phyloP scores from a whole-genome alignment of 257 asterid species.

The Echium plantagineum region DNA sequence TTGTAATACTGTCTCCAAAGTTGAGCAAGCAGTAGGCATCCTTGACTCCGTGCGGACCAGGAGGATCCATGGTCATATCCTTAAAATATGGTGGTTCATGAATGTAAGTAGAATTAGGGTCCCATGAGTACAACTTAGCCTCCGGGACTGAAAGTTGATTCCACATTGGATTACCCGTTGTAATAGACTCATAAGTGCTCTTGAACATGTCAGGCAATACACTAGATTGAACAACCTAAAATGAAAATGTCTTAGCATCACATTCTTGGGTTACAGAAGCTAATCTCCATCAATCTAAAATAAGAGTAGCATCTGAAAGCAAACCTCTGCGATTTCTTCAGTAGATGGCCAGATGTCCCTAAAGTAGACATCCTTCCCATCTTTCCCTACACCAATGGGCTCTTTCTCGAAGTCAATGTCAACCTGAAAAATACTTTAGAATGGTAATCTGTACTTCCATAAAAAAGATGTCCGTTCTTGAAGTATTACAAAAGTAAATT shows the following conservation, averaged over 20 bases:
- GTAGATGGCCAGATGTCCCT: slow-evolving; percentile 20
- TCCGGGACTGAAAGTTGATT: slow-evolving; percentile 64
- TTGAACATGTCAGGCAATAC: slow-evolving; percentile 89
- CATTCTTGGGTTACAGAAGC: neutral
- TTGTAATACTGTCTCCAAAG: slow-evolving; percentile 87
- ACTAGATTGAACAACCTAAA: slow-evolving; percentile 77
- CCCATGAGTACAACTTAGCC: slow-evolving; percentile 74
- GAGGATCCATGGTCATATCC: slow-evolving; percentile 87
- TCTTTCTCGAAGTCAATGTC: no score
- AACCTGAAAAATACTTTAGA: slow-evolving; percentile 1
- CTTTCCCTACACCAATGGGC: no score
- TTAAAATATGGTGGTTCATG: slow-evolving; percentile 94
- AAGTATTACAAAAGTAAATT: no score
- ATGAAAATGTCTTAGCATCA: slow-evolving; percentile 6
- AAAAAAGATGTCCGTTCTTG: neutral
- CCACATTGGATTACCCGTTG: slow-evolving; percentile 86
- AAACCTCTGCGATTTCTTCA: slow-evolving; percentile 83
- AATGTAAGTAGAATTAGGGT: slow-evolving; percentile 71
- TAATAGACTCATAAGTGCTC: slow-evolving; percentile 80
- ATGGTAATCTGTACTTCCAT: neutral
- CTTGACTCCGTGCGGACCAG: slow-evolving; percentile 79
- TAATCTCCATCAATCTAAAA: neutral
- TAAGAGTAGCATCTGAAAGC: neutral
- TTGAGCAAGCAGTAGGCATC: slow-evolving; percentile 90
- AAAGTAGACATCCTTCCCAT: no score